These are phyloP conservation scores for Durusdinium trenchii DNA, from an alignment of 73 alveolate species.

Conservation along the genomic window DNA sequence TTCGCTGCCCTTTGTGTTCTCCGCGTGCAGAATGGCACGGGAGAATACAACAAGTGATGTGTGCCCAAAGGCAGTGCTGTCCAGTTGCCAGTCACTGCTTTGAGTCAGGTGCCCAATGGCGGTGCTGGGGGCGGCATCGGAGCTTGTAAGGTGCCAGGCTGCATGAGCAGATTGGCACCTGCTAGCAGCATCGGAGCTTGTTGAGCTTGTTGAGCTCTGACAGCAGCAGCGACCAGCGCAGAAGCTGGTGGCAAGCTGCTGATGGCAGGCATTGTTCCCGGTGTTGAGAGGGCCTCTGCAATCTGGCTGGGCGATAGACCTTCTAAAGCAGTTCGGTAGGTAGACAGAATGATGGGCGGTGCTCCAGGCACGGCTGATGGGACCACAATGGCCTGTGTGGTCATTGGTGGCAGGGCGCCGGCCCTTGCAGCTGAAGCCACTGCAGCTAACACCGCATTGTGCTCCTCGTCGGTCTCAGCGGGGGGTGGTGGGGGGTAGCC, in stretches of 20 bases:
- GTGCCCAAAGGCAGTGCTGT: too few relatives aligned
- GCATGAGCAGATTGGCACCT: too few relatives aligned
- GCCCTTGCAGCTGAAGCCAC: slow-evolving; percentile 52
- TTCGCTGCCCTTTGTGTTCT: too few relatives aligned
- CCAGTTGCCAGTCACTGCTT: too few relatives aligned
- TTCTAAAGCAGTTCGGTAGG: slow-evolving; percentile 41
- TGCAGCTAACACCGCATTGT: neutral
- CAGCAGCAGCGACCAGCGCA: slow-evolving; percentile 41
- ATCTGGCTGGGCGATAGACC: slow-evolving; percentile 36
- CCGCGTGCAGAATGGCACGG: too few relatives aligned
- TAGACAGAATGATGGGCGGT: slow-evolving; percentile 22
- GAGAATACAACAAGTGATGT: too few relatives aligned
- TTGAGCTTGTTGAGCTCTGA: too few relatives aligned
- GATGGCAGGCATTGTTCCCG: neutral
- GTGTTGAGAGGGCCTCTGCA: slow-evolving; percentile 33
- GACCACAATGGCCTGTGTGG: slow-evolving; percentile 48
- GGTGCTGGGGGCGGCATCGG: too few relatives aligned
- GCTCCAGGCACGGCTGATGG: slow-evolving; percentile 59
- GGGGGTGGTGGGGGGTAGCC: slow-evolving; percentile 50
- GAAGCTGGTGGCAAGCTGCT: slow-evolving; percentile 37
- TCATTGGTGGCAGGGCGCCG: slow-evolving; percentile 20
- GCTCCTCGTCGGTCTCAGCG: slow-evolving; percentile 5
- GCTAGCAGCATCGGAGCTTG: too few relatives aligned
- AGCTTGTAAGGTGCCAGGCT: too few relatives aligned
- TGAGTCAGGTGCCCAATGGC: too few relatives aligned